A percentile compares a stretch with the other conserved stretches of the same genome.
Evolutionary conservation across 2,329 filamentous ascomycete species (phyloP).

Genomic region (Blastomyces percursus): DNA sequence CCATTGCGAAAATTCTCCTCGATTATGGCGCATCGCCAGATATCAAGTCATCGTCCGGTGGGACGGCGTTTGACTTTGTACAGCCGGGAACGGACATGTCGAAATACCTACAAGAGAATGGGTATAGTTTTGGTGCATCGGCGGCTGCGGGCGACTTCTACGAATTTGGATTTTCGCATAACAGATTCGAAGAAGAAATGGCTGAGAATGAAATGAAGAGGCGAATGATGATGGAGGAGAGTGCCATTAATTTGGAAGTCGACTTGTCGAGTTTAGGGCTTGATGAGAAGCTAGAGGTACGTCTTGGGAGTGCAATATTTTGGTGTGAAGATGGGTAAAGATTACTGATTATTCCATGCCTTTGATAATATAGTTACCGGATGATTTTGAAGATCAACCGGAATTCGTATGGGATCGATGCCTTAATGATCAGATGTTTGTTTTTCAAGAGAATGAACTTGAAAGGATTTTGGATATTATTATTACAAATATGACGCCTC

Average conservation of each 20-base stretch:
- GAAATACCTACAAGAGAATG: slow-evolving; percentile 86
- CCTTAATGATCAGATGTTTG: slow-evolving; percentile 97
- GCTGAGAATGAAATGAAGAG: slow-evolving; percentile 91
- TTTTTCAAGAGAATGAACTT: slow-evolving; percentile 91
- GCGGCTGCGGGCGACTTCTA: slow-evolving; percentile 73
- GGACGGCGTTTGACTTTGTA: slow-evolving; percentile 92
- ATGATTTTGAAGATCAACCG: slow-evolving; percentile 76
- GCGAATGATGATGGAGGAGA: slow-evolving; percentile 96
- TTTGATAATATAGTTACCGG: slow-evolving; percentile 39
- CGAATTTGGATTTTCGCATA: slow-evolving; percentile 79
- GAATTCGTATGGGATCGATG: slow-evolving; percentile 96
- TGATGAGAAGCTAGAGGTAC: slow-evolving; percentile 85
- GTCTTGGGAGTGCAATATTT: slow-evolving; percentile 17
- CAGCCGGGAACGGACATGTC: slow-evolving; percentile 94
- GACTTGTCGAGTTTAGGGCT: slow-evolving; percentile 91
- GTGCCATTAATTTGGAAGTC: slow-evolving; percentile 89
- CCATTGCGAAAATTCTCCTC: slow-evolving; percentile 81
- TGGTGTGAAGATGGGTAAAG: slow-evolving; percentile 2
- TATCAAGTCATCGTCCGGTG: slow-evolving; percentile 83
- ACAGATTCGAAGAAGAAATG: slow-evolving; percentile 93
- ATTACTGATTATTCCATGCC: slow-evolving; percentile 6
- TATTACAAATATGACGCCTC: slow-evolving; percentile 96
- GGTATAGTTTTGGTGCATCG: slow-evolving; percentile 52
- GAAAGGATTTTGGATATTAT: slow-evolving; percentile 87
- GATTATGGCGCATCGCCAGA: slow-evolving; percentile 94